Base-by-base conservation (phyloP, 306 rosid genomes). In the Begonia peltatifolia region DNA sequence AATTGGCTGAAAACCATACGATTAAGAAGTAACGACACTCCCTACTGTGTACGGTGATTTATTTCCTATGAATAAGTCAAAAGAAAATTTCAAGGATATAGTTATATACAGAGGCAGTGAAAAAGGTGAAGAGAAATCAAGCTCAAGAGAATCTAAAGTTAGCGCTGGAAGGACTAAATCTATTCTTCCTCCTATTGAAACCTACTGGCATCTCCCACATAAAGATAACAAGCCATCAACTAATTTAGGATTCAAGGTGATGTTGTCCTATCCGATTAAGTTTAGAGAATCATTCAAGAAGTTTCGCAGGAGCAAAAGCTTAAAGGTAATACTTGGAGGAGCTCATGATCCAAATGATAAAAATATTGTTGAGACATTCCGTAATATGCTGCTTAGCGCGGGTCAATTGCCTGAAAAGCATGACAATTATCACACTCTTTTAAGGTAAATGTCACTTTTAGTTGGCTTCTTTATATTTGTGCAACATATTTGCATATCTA, bases 341-440 rank as follows among this genome's bases (percentile, higher is more conserved):
- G 53, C 56, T 64, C 90, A 47, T 61, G 97, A 89, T 62, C 75
- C 93, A 2, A 78, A 76, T 10, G 87, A 85, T 41, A 75, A 78
- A 36, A 47, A 71, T 5, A 53, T 70, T 41, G 90, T 89, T 6
- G 80, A 85, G 14, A 18, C 58, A 12, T 82, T 89, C 41, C 79
- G 94, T 4, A 46, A 75, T 61, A 47, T 74, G 77, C 94, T 89
- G 53, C 76, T 72, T 6, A 50, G 59, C 13, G 82, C 82, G 16
- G 80, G 63, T 5, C 66, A 78, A 13, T 64, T 82, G 22, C 82
- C 89, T 0, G 59, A 76, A 10, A 76, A 83, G 62, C 84, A 78
- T 64, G 67, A 76, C 15, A 84, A 89, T 57, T 89, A 85, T 80
- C 97, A 89, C 14, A 89, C 97, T 17, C 97, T 89, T 68, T 50